These are phyloP conservation scores for Carallia pectinifolia DNA, from an alignment of 345 rosid genomes.

Conservation along the genomic window DNA sequence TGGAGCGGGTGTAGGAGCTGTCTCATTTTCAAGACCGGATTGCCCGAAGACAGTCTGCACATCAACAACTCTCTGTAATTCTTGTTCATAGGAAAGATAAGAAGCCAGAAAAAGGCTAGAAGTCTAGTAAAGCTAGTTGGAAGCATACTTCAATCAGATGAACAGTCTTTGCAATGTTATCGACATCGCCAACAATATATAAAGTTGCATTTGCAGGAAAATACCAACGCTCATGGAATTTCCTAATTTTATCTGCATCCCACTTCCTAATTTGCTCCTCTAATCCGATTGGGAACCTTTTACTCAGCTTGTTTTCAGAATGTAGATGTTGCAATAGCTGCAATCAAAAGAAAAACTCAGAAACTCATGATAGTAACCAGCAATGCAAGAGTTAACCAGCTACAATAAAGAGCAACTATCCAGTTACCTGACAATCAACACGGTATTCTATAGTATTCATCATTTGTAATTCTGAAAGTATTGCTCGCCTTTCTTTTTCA, in stretches of 20 bases:
- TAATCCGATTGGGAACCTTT: constrained; percentile 96
- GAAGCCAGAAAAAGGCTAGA: neutral
- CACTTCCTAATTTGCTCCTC: constrained; percentile 98
- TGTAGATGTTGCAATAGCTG: constrained; percentile 94
- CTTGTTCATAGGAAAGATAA: neutral
- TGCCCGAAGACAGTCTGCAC: constrained; percentile 81
- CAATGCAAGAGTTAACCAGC: constrained; percentile 16
- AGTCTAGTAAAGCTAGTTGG: constrained; percentile 4
- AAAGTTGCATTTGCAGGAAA: constrained; percentile 96
- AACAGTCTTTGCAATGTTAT: constrained; percentile 63
- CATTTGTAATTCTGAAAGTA: constrained; percentile 98
- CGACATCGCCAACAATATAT: constrained; percentile 92
- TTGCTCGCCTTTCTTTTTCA: constrained; percentile 98
- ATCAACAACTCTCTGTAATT: constrained; percentile 23
- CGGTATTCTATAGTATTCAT: constrained; percentile 99
- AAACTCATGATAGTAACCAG: constrained; percentile 8
- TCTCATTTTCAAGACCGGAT: constrained; percentile 57
- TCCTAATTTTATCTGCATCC: constrained; percentile 98
- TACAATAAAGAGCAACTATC: constrained; percentile 21
- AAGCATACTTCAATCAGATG: constrained; percentile 75
- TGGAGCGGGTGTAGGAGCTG: constrained; percentile 49
- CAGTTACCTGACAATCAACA: constrained; percentile 93
- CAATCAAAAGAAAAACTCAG: constrained; percentile 22
- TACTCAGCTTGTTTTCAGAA: constrained; percentile 97
- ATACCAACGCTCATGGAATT: constrained; percentile 99